Evolutionary conservation across 768 basidiomycete genomes (phyloP), one percentile per base, ranked within the genome.

Genomic region (Piloderma croceum): DNA sequence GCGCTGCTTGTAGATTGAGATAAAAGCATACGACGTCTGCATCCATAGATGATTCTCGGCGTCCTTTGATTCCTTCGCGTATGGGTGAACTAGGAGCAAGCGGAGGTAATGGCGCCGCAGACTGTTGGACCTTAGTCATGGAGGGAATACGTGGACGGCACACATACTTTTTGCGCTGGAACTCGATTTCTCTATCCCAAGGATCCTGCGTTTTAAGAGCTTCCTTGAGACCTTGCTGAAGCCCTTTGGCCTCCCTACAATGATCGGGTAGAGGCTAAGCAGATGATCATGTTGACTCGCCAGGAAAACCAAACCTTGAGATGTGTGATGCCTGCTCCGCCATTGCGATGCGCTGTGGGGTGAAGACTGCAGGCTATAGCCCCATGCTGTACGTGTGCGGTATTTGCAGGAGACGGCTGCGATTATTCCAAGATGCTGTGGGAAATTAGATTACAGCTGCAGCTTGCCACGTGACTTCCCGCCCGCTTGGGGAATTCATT

Each of bases 11-110:
- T 90, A 93, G 18, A 74, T 70, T 12, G 83, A 67, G 47, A 94
- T 94, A 63, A 90, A 78, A 27, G 77, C 71, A 62, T 94, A 87
- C 25, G 88, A 86, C 0, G 91, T 93, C 56, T 90, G 84, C 79
- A 91, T 88, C 90, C 91, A 94, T 7, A 94, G 73, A 48, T 85
- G 81, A 22, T 75, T 85, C 56, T 91, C 86, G 31, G 77, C 78
- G 64, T 89, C 84, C 56, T 81, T 80, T 35, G 82, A 79, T 60
- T 89, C 85, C 36, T 71, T 74, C 31, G 83, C 71, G 51, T 74
- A 77, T 2, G 86, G 82, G 53, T 85, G 68, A 17, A 77, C 58
- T 47, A 89, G 73, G 15, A 90, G 70, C 25, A 89, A 68, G 34
- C 70, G 75, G 36, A 90, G 68, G 58, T 87, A 81, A 31, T 74